phyloP scores from a whole-genome alignment of 1,284 basidiomycete species.

The Somion occarium region DNA sequence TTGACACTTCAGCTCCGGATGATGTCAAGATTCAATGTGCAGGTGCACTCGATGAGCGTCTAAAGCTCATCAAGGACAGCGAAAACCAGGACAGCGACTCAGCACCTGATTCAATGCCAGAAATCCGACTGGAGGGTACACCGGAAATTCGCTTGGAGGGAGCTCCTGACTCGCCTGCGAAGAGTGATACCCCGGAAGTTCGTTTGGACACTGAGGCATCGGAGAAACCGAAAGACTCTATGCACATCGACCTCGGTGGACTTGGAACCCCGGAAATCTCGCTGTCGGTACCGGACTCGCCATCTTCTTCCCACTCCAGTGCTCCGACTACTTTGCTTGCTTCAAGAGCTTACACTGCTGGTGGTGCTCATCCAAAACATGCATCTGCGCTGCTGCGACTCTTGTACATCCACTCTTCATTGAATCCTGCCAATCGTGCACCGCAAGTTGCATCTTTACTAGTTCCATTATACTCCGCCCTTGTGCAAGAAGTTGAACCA shows the following conservation, averaged over 20 bases:
- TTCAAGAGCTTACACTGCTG: constrained; percentile 40
- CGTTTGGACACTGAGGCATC: background rate
- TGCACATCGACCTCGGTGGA: background rate
- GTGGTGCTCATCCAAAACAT: constrained; percentile 53
- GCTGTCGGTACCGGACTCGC: constrained; percentile 26
- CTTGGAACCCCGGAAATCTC: constrained; percentile 25
- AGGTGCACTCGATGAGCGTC: constrained; percentile 46
- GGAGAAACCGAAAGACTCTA: background rate
- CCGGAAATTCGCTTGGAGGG: constrained; percentile 42
- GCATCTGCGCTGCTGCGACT: constrained; percentile 64
- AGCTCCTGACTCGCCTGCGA: constrained; percentile 12
- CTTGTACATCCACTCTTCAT: constrained; percentile 64
- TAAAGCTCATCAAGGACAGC: constrained; percentile 39
- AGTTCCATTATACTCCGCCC: constrained; percentile 60
- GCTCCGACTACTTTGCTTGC: constrained; percentile 46
- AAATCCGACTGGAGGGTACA: constrained; percentile 32
- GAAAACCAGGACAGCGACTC: constrained; percentile 18
- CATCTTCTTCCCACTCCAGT: constrained; percentile 24
- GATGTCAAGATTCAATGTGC: constrained; percentile 47
- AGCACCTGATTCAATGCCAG: constrained; percentile 36
- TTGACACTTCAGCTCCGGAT: constrained; percentile 47
- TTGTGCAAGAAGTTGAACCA: constrained; percentile 56
- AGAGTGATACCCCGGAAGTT: constrained; percentile 5
- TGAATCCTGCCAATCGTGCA: constrained; percentile 68
- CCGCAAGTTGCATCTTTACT: constrained; percentile 64